Base-by-base conservation (phyloP, 345 rosid genomes). In the Microthlaspi erraticum region DNA sequence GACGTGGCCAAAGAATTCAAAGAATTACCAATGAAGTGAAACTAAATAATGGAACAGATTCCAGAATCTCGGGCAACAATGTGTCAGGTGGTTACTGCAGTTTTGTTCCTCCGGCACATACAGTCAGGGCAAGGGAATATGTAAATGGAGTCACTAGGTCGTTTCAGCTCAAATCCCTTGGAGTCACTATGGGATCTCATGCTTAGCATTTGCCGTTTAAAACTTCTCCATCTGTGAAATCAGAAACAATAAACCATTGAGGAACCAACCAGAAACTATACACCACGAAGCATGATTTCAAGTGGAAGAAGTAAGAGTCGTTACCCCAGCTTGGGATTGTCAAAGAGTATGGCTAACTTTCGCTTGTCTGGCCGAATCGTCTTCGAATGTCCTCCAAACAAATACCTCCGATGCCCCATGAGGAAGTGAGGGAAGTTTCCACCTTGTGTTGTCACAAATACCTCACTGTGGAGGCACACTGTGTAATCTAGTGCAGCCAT, bases 401-500 rank as follows among this genome's bases (percentile, higher is more conserved):
- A 74, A 80, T 81, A 89, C 75, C 99, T 84, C 76, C 99, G 80
- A 76, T 94, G 97, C 64, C 99, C 99, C 87, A 88, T 86, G 80
- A 94, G 87, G 75, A 94, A 88, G 84, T 91, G 97, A 64, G 99
- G 97, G 74, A 94, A 94, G 76, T 94, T 94, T 56, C 99, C 99
- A 70, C 99, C 99, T 83, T 94, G 99, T 68, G 98, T 94, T 7
- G 99, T 94, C 73, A 91, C 96, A 83, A 94, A 94, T 18, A 91
- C 99, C 81, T 94, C 99, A 66, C 99, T 94, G 77, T 91, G 90
- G 78, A 94, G 99, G 81, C 99, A 94, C 65, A 94, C 99, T 14
- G 93, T 91, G 85, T 94, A 91, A 78, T 94, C 99, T 85, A 94
- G 83, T 0, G 99, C 99, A 72, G 99, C 99, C 97, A 91, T 94